These are phyloP conservation scores for Trichophyton benhamiae DNA, from an alignment of 2,329 filamentous ascomycete genomes.

Conservation along the genomic window DNA sequence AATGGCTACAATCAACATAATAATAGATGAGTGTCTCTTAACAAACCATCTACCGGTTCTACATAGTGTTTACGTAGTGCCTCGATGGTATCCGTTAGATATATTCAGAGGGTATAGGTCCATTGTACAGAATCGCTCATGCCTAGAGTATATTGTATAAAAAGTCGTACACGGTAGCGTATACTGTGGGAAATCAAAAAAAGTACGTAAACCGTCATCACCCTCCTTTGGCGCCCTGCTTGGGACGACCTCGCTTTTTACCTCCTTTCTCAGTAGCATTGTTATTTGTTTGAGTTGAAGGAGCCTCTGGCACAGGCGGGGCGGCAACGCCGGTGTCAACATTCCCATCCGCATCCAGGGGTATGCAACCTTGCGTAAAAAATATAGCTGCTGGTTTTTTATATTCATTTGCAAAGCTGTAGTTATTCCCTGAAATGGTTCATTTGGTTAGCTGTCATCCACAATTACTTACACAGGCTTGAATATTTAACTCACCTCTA, in stretches of 20 bases:
- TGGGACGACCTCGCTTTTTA: slow-evolving; percentile 11
- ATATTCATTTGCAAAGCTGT: slow-evolving; percentile 75
- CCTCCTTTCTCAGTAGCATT: not conserved
- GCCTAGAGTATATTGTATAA: not conserved
- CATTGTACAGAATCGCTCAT: not conserved
- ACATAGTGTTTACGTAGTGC: not conserved
- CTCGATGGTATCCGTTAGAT: not conserved
- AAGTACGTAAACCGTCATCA: not conserved
- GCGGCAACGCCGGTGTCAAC: slow-evolving; percentile 13
- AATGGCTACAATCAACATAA: not conserved
- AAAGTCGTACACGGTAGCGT: not conserved
- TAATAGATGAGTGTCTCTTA: not conserved
- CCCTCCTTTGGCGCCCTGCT: slow-evolving; percentile 4
- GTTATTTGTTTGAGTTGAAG: not conserved
- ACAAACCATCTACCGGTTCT: not conserved
- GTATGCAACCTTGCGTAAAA: slow-evolving; percentile 77
- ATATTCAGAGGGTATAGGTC: not conserved
- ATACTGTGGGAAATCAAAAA: not conserved
- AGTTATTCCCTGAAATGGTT: slow-evolving; percentile 62
- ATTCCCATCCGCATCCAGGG: slow-evolving; percentile 22
- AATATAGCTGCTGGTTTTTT: slow-evolving; percentile 65
- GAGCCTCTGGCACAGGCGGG: slow-evolving; percentile 8
- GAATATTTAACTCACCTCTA: slow-evolving; percentile 51
- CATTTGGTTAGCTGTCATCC: not conserved
- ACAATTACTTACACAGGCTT: not conserved